Evolutionary conservation across 1,139 yeast genomes (phyloP).

Genomic region (Hansenula sp.): DNA sequence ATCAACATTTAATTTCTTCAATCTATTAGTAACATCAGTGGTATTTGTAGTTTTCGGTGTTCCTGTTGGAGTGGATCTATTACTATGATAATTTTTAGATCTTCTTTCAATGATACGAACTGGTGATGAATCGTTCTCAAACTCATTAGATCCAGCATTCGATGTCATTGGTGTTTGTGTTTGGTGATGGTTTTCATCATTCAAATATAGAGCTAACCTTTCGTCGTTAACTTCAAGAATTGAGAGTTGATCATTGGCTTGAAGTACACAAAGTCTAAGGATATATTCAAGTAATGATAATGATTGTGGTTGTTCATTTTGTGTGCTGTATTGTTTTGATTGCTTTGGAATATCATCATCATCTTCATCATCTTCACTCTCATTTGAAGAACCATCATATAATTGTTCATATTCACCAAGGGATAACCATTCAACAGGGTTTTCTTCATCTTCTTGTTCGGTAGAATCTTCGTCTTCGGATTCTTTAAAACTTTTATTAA

Average conservation of each 20-base stretch:
- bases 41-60: slow-evolving; percentile 2
- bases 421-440: slow-evolving; percentile 28
- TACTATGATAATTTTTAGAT: neutral
- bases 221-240: slow-evolving; percentile 63
- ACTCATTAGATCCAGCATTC: neutral
- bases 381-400: slow-evolving; percentile 9
- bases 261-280: slow-evolving; percentile 57
- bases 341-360: slow-evolving; percentile 5
- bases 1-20: neutral
- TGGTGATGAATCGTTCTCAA: slow-evolving; percentile 5
- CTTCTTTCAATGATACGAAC: slow-evolving; percentile 3
- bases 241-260: slow-evolving; percentile 55
- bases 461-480: slow-evolving; percentile 16
- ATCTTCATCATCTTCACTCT: slow-evolving; percentile 9
- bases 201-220: slow-evolving; percentile 56
- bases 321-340: slow-evolving; percentile 1
- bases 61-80: neutral
- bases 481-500: slow-evolving; percentile 29
- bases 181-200: slow-evolving; percentile 43
- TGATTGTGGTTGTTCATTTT: slow-evolving; percentile 24
- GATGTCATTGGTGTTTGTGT: slow-evolving; percentile 6
- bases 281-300: slow-evolving; percentile 65
- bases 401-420: slow-evolving; percentile 28
- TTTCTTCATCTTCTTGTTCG: slow-evolving; percentile 19
- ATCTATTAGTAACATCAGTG: slow-evolving; percentile 1